Percentiles rank a stretch among this genome's conserved stretches.
These are phyloP conservation scores for Penicillium canescens DNA, from an alignment of 495 filamentous ascomycete genomes.

Conservation along the genomic window DNA sequence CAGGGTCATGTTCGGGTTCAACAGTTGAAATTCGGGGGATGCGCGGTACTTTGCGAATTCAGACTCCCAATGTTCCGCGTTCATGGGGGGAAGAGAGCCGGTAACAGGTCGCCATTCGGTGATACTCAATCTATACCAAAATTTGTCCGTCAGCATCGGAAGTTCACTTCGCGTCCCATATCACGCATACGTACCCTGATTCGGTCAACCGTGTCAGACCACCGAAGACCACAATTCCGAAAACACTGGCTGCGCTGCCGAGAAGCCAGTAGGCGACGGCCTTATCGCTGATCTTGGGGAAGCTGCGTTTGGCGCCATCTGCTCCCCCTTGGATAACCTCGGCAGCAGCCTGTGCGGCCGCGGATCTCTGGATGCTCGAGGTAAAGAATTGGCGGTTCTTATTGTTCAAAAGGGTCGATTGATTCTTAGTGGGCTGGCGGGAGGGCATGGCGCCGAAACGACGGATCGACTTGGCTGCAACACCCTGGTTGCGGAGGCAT, in stretches of 20 bases:
- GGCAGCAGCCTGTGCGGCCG: conserved; percentile 23
- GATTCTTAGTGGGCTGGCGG: conserved; percentile 27
- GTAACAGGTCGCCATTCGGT: conserved; percentile 99
- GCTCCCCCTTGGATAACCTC: conserved; percentile 22
- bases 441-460: conserved; percentile 30
- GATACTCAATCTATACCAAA: conserved; percentile 76
- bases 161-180: not conserved
- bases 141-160: conserved; percentile 19
- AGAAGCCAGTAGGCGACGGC: conserved; percentile 88
- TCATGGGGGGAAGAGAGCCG: conserved; percentile 83
- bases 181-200: conserved; percentile 68
- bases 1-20: conserved; percentile 90
- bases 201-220: conserved; percentile 92
- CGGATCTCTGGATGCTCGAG: conserved; percentile 23
- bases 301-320: conserved; percentile 47
- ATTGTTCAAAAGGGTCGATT: conserved; percentile 25
- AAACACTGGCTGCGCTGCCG: conserved; percentile 86
- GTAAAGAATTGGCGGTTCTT: conserved; percentile 36
- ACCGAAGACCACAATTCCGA: conserved; percentile 95
- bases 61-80: conserved; percentile 74
- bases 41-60: conserved; percentile 90
- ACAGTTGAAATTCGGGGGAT: conserved; percentile 85
- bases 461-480: conserved; percentile 36
- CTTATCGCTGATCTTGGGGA: conserved; percentile 72
- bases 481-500: conserved; percentile 50